Percentiles rank a stretch among this genome's conserved stretches.
These are phyloP conservation scores for Porogramme epimiltina DNA, from an alignment of 1,284 basidiomycete species.

Conservation along the genomic window DNA sequence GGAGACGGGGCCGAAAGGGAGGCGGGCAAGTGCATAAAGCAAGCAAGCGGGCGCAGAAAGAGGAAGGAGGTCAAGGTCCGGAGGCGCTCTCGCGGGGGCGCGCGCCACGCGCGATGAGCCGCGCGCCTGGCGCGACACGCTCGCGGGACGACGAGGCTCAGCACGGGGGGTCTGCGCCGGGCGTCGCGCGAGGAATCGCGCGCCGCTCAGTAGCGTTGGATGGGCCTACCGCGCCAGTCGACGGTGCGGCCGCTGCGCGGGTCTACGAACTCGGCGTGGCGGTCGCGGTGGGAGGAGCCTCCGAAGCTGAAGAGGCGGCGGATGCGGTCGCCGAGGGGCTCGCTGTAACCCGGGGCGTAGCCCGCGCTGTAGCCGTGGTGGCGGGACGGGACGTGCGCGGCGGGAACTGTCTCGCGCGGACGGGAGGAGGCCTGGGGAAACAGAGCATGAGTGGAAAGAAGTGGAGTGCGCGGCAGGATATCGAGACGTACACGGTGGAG, in stretches of 20 bases:
- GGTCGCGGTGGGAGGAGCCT: conserved; percentile 37
- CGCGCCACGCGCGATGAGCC: too few relatives aligned
- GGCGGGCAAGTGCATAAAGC: too few relatives aligned
- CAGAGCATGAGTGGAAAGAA: background rate
- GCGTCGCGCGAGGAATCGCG: background rate
- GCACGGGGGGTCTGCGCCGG: too few relatives aligned
- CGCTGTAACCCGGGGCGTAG: conserved; percentile 16
- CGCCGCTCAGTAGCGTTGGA: conserved; percentile 47
- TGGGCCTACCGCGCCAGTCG: conserved; percentile 51
- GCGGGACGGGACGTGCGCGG: conserved; percentile 11
- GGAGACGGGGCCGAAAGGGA: background rate
- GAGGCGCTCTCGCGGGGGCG: too few relatives aligned
- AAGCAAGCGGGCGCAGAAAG: too few relatives aligned
- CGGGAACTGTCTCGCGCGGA: conserved; percentile 15
- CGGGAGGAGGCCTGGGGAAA: conserved; percentile 16
- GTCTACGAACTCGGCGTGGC: conserved; percentile 46
- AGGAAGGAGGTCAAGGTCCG: too few relatives aligned
- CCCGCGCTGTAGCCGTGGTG: conserved; percentile 22
- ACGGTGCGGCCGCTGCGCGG: conserved; percentile 51
- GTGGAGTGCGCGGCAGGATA: background rate
- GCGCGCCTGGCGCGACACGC: conserved; percentile 19
- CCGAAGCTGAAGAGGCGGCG: conserved; percentile 58
- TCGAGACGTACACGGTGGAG: conserved; percentile 6
- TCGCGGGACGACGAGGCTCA: too few relatives aligned
- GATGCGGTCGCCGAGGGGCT: conserved; percentile 48